phyloP scores from a whole-genome alignment of 2,329 filamentous ascomycete genomes.

The Monilinia vaccinii-corymbosi region DNA sequence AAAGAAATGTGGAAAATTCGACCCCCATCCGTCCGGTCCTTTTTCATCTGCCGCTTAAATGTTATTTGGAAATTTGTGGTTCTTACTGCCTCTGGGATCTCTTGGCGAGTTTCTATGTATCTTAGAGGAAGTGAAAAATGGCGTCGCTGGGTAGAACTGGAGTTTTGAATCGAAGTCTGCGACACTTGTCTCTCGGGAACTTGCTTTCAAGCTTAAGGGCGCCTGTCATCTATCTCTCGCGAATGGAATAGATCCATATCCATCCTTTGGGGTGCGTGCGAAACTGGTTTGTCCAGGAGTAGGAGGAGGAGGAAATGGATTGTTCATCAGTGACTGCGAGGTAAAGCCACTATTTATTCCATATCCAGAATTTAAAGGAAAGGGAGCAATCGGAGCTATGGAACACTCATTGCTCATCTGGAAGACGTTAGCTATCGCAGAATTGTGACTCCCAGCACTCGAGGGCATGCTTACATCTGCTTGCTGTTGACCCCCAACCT shows the following conservation, averaged over 20 bases:
- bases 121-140: background rate
- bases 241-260: background rate
- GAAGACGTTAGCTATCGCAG: background rate
- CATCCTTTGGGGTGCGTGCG: background rate
- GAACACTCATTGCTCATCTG: background rate
- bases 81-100: background rate
- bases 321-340: background rate
- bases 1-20: background rate
- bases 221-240: background rate
- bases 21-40: background rate
- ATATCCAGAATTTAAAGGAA: too few relatives aligned
- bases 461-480: background rate
- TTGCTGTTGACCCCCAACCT: background rate
- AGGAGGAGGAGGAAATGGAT: background rate
- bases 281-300: background rate
- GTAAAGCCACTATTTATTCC: background rate
- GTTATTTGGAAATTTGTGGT: background rate
- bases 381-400: too few relatives aligned
- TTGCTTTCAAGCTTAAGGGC: too few relatives aligned
- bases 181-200: too few relatives aligned
- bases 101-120: too few relatives aligned
- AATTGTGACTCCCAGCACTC: background rate
- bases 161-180: background rate
- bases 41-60: background rate
- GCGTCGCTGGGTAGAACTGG: background rate